phyloP scores from a whole-genome alignment of 108 stramenopile species.

The Mayamaea pseudoterrestris region DNA sequence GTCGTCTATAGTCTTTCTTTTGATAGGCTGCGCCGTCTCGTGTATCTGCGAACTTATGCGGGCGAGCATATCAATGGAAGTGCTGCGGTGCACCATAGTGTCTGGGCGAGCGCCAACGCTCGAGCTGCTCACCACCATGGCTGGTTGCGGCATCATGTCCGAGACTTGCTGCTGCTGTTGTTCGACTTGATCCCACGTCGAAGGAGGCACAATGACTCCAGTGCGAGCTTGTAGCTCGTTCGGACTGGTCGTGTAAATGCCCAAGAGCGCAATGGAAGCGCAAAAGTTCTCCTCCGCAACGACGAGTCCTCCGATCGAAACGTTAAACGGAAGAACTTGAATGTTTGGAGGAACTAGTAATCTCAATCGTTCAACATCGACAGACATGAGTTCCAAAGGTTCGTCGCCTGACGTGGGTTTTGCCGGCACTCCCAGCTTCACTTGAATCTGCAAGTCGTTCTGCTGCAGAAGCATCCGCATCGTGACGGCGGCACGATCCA shows the following conservation, averaged over 20 bases:
- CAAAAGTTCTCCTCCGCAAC: too few relatives aligned
- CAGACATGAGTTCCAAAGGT: slow-evolving; percentile 21
- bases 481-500: slow-evolving; percentile 22
- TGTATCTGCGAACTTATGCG: slow-evolving; percentile 28
- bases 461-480: slow-evolving; percentile 8
- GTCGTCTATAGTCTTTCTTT: background rate
- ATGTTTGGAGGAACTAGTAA: slow-evolving; percentile 10
- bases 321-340: slow-evolving; percentile 12
- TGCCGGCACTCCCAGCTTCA: slow-evolving; percentile 32
- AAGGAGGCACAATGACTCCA: slow-evolving; percentile 2
- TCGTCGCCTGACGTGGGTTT: slow-evolving; percentile 2
- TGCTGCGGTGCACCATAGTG: slow-evolving; percentile 1
- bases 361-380: slow-evolving; percentile 11
- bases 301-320: slow-evolving; percentile 24
- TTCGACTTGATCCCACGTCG: background rate
- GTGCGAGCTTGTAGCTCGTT: background rate
- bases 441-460: slow-evolving; percentile 11
- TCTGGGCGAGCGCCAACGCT: background rate
- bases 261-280: background rate
- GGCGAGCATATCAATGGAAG: slow-evolving; percentile 33
- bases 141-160: background rate
- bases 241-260: background rate
- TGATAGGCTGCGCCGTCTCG: slow-evolving; percentile 4
- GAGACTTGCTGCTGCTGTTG: background rate
- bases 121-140: background rate